A percentile compares a stretch with the other conserved stretches of the same genome.
Conservation (phyloP, 73 alveolate species). For the Breviolum minutum region DNA sequence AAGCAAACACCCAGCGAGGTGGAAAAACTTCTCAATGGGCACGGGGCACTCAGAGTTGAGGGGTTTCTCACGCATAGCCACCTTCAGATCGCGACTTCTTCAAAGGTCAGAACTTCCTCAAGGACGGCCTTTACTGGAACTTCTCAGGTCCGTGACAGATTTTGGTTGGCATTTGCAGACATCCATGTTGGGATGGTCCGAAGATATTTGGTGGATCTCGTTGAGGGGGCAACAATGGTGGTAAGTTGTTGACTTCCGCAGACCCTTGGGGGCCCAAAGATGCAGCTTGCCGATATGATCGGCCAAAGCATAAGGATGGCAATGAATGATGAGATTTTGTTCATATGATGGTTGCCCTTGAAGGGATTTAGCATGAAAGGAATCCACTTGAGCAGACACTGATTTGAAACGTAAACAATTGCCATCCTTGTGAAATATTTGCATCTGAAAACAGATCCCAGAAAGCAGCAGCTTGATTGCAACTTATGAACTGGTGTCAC, state of each 20-base stretch:
- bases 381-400: neutral
- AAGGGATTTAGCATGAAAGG: neutral
- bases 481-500: too few relatives aligned
- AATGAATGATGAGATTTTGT: neutral
- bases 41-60: neutral
- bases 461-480: too few relatives aligned
- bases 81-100: too few relatives aligned
- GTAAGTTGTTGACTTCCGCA: neutral
- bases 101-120: neutral
- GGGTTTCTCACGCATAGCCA: too few relatives aligned
- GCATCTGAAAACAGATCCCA: neutral
- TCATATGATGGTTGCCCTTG: too few relatives aligned
- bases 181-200: neutral
- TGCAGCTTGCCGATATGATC: neutral
- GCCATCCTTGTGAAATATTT: conserved; percentile 12
- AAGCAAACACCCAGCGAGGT: too few relatives aligned
- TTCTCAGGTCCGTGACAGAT: neutral
- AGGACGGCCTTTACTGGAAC: neutral
- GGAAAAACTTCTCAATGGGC: conserved; percentile 38
- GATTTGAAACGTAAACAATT: neutral
- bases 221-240: too few relatives aligned
- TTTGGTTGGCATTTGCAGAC: neutral
- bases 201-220: too few relatives aligned
- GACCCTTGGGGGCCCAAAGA: conserved; percentile 17
- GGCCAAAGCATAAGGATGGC: conserved; percentile 14